A percentile compares a stretch with the other conserved stretches of the same genome.
Evolutionary conservation across 2,329 filamentous ascomycete species (phyloP).

Genomic region (Paecilomyces niveus): DNA sequence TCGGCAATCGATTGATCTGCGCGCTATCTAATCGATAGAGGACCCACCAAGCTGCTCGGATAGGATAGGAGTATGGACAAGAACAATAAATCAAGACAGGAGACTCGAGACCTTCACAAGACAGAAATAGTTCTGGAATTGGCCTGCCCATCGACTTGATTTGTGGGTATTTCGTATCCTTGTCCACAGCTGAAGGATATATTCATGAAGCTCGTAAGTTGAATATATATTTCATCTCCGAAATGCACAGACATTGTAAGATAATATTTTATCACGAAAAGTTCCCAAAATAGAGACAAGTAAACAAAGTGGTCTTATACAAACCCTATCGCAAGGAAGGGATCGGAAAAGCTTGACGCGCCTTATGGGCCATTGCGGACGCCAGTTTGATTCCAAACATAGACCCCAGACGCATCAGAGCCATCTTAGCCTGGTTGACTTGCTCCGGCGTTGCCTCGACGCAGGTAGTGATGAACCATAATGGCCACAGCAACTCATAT

Average conservation of each 20-base stretch:
- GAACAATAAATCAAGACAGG: too few species aligned
- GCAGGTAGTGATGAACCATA: slow-evolving; percentile 29
- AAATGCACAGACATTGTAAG: not conserved
- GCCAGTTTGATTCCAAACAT: slow-evolving; percentile 29
- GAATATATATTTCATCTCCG: too few species aligned
- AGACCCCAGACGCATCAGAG: slow-evolving; percentile 21
- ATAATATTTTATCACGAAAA: not conserved
- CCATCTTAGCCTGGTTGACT: slow-evolving; percentile 18
- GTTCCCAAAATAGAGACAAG: not conserved
- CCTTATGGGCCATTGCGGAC: slow-evolving; percentile 17
- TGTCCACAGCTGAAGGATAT: too few species aligned
- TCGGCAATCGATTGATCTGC: not conserved
- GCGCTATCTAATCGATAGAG: not conserved
- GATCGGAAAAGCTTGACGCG: not conserved
- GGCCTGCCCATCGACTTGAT: too few species aligned
- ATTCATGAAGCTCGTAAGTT: too few species aligned
- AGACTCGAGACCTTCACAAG: too few species aligned
- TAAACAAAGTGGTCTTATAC: not conserved
- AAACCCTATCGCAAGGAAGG: not conserved
- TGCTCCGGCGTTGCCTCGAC: slow-evolving; percentile 25
- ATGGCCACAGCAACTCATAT: slow-evolving; percentile 28
- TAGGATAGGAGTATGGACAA: not conserved
- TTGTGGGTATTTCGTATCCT: too few species aligned
- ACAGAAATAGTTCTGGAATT: too few species aligned
- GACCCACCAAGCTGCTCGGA: not conserved